These are phyloP conservation scores for Sporobolomyces pararoseus DNA, from an alignment of 768 basidiomycete species.

Conservation along the genomic window DNA sequence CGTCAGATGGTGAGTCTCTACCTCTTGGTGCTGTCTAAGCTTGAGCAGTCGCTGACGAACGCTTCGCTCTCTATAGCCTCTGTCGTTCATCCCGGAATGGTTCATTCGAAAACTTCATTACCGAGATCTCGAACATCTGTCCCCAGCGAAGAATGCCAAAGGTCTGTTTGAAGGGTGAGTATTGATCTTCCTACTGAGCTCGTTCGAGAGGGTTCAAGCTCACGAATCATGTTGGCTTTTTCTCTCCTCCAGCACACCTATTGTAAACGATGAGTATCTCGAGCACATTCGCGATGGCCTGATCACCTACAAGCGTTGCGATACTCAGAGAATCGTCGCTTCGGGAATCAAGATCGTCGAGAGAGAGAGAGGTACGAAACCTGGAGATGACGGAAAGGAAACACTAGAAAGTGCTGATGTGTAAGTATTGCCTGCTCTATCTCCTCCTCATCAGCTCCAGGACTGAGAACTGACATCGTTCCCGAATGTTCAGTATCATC, in stretches of 20 bases:
- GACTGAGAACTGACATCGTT: no score
- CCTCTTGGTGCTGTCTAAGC: no score
- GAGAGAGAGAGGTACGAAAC: constrained; percentile 49
- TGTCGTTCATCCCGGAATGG: constrained; percentile 23
- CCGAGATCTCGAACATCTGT: constrained; percentile 21
- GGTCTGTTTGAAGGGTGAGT: constrained; percentile 56
- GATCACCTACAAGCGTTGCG: constrained; percentile 56
- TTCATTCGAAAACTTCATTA: constrained; percentile 32
- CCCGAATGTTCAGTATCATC: constrained; percentile 51
- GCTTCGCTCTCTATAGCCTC: neutral
- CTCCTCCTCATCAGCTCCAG: neutral
- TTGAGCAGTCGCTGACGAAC: neutral
- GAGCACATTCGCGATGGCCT: constrained; percentile 53
- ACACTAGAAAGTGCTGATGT: constrained; percentile 54
- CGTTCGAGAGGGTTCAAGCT: no score
- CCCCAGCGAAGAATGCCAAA: constrained; percentile 18
- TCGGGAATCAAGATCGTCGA: constrained; percentile 52
- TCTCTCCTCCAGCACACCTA: constrained; percentile 31
- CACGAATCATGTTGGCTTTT: no score
- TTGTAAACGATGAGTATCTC: constrained; percentile 59
- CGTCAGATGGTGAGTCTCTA: constrained; percentile 53
- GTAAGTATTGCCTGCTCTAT: neutral
- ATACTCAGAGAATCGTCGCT: constrained; percentile 52
- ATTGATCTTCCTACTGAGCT: no score
- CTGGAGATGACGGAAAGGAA: constrained; percentile 48